Evolutionary conservation across 257 asterid genomes (phyloP), one percentile per base, ranked within the genome.

Genomic region (Nicotiana obtusifolia): DNA sequence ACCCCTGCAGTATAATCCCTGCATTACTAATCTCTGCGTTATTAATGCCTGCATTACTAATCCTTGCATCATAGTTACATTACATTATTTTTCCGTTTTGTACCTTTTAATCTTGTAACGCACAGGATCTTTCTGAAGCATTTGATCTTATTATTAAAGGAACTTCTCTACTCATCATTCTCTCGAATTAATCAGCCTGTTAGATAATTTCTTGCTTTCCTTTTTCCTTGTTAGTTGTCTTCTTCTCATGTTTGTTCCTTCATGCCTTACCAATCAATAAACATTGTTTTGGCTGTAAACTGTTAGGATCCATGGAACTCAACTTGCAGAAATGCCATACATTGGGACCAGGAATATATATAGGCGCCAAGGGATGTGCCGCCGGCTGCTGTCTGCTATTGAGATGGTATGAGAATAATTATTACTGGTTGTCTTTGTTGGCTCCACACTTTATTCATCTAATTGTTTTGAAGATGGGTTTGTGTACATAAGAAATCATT

Each of bases 361-460:
- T 87, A 91, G 99, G 88, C 98, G 97, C 79, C 99, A 96, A 84
- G 99, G 99, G 86, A 94, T 94, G 98, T 94, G 99, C 87, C 89
- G 97, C n/a, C 97, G 97, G 75, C 91, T 96, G 82, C 86, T 96
- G 61, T 89, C 93, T 69, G 93, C 97, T 75, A 87, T 96, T 86
- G 99, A 96, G 91, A 82, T 85, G 60, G 98, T 94, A 91, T 79
- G 89, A 60, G 75, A 24, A 47, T 49, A 47, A 24, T 49, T 75
- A 24, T 75, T 15, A 20, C 79, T 26, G 33, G 17, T 64, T 64
- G 37, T 64, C 37, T 64, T 26, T 64, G n/a, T 26, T 64, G 28
- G 35, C 33, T 22, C 61, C 79, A 47, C 24, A 24, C 41, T 8
- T 73, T 75, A 54, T 49, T 75, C 41, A 47, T 75, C 41, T 75